These are phyloP conservation scores for Takakia lepidozioides DNA, from an alignment of 225 moss, liverwort and hornwort genomes.

Conservation along the genomic window DNA sequence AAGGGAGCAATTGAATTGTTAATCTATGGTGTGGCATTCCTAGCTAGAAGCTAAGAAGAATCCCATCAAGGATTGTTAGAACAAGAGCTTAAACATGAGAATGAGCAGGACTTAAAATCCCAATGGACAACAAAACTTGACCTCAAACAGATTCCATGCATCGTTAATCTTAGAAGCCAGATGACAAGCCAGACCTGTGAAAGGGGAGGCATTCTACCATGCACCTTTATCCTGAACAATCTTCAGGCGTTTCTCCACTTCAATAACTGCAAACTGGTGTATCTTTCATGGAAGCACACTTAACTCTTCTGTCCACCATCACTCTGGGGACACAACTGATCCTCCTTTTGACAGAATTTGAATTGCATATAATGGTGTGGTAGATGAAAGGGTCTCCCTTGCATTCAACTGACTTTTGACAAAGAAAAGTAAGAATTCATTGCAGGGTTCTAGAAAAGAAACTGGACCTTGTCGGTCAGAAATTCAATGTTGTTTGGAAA, in stretches of 20 bases:
- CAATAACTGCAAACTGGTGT: neutral
- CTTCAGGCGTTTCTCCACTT: constrained; percentile 2
- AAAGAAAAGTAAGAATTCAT: neutral
- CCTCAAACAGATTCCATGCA: no score
- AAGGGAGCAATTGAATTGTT: no score
- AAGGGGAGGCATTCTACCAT: constrained; percentile 1
- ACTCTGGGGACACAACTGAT: constrained; percentile 1
- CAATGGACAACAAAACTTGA: no score
- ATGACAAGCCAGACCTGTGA: no score
- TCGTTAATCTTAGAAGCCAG: no score
- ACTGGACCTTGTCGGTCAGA: constrained; percentile 2
- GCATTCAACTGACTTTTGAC: constrained; percentile 1
- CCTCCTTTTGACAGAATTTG: constrained; percentile 4
- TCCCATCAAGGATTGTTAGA: no score
- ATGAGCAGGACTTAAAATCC: no score
- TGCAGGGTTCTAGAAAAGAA: constrained; percentile 6
- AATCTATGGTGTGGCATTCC: no score
- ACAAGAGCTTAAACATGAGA: no score
- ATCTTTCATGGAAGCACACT: neutral
- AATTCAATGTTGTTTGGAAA: constrained; percentile 4
- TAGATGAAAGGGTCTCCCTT: constrained; percentile 2
- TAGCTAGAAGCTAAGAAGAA: no score
- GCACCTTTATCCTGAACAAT: neutral
- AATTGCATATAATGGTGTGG: neutral
- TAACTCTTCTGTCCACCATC: neutral